Percentiles rank a stretch among this genome's conserved stretches.
Conservation (phyloP, 208 protist species). For the Acanthamoeba royreba region DNA sequence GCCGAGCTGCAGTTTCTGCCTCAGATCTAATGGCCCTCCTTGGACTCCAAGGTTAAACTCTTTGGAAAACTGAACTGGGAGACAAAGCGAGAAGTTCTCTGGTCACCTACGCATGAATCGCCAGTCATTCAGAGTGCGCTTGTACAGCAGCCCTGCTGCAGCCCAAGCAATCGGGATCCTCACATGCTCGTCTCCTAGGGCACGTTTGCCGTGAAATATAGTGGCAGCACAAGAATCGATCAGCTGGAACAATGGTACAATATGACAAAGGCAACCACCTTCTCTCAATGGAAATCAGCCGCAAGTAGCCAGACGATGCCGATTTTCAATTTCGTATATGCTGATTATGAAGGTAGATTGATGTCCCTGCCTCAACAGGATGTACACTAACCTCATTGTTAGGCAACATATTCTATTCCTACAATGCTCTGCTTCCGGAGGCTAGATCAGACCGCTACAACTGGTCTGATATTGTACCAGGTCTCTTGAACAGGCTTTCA, state of each 20-base stretch:
- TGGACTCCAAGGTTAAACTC: neutral
- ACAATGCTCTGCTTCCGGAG: neutral
- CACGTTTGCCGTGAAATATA: neutral
- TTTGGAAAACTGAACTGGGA: neutral
- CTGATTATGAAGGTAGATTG: neutral
- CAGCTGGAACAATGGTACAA: neutral
- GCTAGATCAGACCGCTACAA: neutral
- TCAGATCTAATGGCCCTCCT: neutral
- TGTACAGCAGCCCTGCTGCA: neutral
- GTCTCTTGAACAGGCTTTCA: neutral
- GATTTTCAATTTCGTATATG: neutral
- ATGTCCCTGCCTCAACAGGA: neutral
- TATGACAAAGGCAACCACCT: neutral
- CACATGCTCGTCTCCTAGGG: neutral
- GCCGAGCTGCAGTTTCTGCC: neutral
- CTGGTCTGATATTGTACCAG: neutral
- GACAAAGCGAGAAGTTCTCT: neutral
- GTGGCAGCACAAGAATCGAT: neutral
- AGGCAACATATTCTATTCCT: slow-evolving; percentile 23
- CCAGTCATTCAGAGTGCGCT: neutral
- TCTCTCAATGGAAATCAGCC: neutral
- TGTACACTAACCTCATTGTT: neutral
- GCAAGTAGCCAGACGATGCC: neutral
- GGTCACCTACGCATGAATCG: slow-evolving; percentile 8
- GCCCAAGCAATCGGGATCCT: neutral